A percentile compares a stretch with the other conserved stretches of the same genome.
phyloP scores from a whole-genome alignment of 768 basidiomycete species.

The Phlegmacium glaucopus region DNA sequence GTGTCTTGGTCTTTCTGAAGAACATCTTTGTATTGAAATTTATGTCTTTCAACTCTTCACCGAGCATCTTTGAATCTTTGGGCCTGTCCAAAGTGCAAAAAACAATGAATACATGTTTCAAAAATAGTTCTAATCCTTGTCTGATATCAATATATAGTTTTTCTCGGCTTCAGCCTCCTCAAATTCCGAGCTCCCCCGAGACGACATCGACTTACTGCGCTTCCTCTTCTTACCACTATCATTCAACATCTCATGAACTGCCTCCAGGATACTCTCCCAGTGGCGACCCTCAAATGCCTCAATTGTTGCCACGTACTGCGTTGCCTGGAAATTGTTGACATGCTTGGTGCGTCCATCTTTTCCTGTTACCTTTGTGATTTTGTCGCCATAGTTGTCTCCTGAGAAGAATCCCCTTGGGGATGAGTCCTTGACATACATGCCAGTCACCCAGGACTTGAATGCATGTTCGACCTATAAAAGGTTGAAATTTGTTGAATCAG shows the following conservation, averaged over 20 bases:
- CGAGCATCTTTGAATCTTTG: not conserved
- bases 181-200: not conserved
- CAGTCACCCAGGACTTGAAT: slow-evolving; percentile 8
- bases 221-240: not conserved
- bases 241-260: not conserved
- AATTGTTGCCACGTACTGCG: not conserved
- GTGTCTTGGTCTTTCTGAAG: no score
- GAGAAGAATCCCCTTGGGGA: slow-evolving; percentile 6
- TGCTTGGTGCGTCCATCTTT: not conserved
- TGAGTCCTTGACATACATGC: not conserved
- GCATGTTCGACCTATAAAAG: no score
- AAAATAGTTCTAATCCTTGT: not conserved
- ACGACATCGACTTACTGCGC: not conserved
- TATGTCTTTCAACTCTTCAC: not conserved
- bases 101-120: not conserved
- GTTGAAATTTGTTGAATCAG: no score
- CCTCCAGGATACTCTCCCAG: slow-evolving; percentile 4
- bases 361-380: not conserved
- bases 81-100: no score
- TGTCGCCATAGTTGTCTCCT: slow-evolving; percentile 14
- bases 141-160: not conserved
- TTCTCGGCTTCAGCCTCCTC: not conserved
- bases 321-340: not conserved
- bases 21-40: not conserved
- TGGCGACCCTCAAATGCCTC: not conserved